Conservation (phyloP, 2,329 filamentous ascomycete genomes). For the Trichoderma koningii region DNA sequence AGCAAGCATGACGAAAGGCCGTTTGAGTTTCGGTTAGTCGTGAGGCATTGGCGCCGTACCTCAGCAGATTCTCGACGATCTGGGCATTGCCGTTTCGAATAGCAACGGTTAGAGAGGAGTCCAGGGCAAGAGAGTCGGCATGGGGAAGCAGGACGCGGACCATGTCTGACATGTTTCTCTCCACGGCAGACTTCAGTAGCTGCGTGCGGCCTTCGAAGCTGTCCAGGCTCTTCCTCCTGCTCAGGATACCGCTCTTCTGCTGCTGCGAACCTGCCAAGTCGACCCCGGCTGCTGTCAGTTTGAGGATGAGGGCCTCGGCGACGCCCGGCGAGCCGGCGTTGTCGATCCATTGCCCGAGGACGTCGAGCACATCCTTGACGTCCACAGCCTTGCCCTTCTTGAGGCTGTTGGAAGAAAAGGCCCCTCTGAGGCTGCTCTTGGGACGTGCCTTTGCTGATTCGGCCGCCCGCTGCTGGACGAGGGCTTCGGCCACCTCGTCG, state of each 20-base stretch:
- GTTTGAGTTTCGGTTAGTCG: conserved; percentile 54
- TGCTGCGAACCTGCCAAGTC: conserved; percentile 53
- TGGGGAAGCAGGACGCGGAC: conserved; percentile 56
- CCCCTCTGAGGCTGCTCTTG: conserved; percentile 45
- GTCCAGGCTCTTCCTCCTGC: conserved; percentile 53
- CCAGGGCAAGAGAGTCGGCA: conserved; percentile 53
- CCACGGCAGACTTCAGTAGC: conserved; percentile 54
- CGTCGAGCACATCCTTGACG: conserved; percentile 54
- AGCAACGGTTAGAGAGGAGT: conserved; percentile 53
- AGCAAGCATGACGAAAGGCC: conserved; percentile 56
- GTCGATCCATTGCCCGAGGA: conserved; percentile 52
- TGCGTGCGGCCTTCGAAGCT: conserved; percentile 51
- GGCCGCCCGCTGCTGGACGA: conserved; percentile 50
- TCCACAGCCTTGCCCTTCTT: conserved; percentile 56
- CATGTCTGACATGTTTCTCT: conserved; percentile 54
- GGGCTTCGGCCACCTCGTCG: conserved; percentile 55
- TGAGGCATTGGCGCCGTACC: conserved; percentile 53
- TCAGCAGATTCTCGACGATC: conserved; percentile 52
- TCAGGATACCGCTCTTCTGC: conserved; percentile 51
- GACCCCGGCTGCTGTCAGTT: conserved; percentile 52
- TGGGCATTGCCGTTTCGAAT: conserved; percentile 47
- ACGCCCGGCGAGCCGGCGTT: conserved; percentile 55
- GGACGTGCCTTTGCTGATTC: conserved; percentile 42
- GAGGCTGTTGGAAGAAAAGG: conserved; percentile 43
- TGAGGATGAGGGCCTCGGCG: conserved; percentile 57